These are phyloP conservation scores for Rhizopogon vesiculosus DNA, from an alignment of 768 basidiomycete genomes.

Conservation along the genomic window DNA sequence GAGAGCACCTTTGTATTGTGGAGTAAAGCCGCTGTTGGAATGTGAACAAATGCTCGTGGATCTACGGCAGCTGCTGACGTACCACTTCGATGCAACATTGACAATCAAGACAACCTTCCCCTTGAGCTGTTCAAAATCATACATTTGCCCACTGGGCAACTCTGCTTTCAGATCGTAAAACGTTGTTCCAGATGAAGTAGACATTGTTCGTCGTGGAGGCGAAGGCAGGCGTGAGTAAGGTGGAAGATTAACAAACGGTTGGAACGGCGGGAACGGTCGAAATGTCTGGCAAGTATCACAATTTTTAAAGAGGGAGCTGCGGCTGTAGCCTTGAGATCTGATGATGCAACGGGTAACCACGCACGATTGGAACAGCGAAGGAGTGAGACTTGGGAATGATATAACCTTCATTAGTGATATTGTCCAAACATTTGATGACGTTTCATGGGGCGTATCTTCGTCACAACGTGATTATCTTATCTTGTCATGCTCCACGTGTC, in stretches of 20 bases:
- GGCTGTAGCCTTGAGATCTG: neutral
- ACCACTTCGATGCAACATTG: constrained; percentile 75
- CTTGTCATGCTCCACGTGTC: no score
- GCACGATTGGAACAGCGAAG: neutral
- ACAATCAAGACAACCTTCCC: constrained; percentile 78
- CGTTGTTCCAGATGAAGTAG: constrained; percentile 18
- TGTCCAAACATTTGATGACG: no score
- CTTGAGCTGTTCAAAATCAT: constrained; percentile 63
- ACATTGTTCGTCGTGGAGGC: constrained; percentile 16
- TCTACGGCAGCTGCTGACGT: neutral
- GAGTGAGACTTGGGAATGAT: neutral
- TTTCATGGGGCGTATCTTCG: no score
- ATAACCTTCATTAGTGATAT: neutral
- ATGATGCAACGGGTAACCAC: neutral
- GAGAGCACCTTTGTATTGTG: constrained; percentile 64
- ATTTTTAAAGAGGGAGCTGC: neutral
- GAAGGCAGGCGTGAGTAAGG: neutral
- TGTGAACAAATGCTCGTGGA: neutral
- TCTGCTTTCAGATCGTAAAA: constrained; percentile 73
- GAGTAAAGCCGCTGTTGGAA: constrained; percentile 67
- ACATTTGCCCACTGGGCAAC: constrained; percentile 48
- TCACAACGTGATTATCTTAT: no score
- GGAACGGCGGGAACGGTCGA: neutral
- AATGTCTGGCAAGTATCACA: neutral
- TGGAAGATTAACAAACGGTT: neutral